Conservation (phyloP, 371 early-diverging fungal genomes). For the Mortierella sp. region DNA sequence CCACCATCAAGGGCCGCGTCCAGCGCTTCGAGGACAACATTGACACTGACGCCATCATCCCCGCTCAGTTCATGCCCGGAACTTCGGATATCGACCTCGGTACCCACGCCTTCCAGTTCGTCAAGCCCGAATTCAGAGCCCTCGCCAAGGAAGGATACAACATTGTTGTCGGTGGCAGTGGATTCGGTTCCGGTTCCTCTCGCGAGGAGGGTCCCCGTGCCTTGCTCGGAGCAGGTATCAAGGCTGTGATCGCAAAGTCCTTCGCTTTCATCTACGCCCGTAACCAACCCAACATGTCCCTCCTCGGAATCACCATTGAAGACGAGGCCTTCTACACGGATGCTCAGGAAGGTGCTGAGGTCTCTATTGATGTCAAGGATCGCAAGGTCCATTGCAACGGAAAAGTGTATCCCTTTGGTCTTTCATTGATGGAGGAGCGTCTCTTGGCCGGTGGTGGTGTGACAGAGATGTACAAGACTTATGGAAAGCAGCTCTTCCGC, state of each 20-base stretch:
- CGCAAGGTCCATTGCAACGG: conserved; percentile 70
- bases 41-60: conserved; percentile 86
- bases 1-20: conserved; percentile 71
- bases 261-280: conserved; percentile 74
- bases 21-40: conserved; percentile 83
- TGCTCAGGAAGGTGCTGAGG: conserved; percentile 76
- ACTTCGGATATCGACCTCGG: conserved; percentile 77
- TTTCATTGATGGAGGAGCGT: conserved; percentile 80
- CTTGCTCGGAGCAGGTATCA: conserved; percentile 73
- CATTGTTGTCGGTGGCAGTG: conserved; percentile 79
- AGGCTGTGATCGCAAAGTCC: conserved; percentile 86
- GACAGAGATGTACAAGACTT: conserved; percentile 81
- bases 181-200: conserved; percentile 82
- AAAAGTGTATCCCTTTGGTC: conserved; percentile 67
- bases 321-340: conserved; percentile 80
- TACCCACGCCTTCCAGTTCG: conserved; percentile 81
- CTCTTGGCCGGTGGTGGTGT: conserved; percentile 84
- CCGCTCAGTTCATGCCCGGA: conserved; percentile 86
- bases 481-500: conserved; percentile 79
- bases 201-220: conserved; percentile 87
- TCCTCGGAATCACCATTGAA: conserved; percentile 76
- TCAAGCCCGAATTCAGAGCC: conserved; percentile 79
- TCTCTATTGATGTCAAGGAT: conserved; percentile 73
- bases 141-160: conserved; percentile 69
- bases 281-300: conserved; percentile 83